These are phyloP conservation scores for Dalbergia cultrata DNA, from an alignment of 306 rosid species.

Conservation along the genomic window DNA sequence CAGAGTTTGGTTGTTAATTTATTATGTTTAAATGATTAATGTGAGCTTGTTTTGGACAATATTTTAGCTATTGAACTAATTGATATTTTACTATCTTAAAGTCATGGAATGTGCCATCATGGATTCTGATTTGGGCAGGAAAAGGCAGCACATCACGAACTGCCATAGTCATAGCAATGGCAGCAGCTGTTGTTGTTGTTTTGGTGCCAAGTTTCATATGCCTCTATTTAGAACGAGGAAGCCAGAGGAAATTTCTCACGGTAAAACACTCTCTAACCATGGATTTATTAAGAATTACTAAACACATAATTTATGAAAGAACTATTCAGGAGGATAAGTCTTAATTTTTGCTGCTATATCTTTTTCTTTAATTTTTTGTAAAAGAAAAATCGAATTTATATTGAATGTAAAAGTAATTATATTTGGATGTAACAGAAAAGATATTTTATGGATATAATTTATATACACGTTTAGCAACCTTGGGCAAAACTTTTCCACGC, in stretches of 20 bases:
- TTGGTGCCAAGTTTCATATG: background rate
- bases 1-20: too few relatives aligned
- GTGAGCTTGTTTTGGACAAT: background rate
- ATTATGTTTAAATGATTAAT: too few relatives aligned
- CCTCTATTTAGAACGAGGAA: conserved; percentile 1
- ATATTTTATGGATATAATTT: too few relatives aligned
- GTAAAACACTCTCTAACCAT: background rate
- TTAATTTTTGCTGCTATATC: too few relatives aligned
- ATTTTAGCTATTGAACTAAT: too few relatives aligned
- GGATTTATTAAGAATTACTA: too few relatives aligned
- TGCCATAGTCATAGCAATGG: background rate
- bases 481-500: conserved; percentile 96
- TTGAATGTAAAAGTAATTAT: too few relatives aligned
- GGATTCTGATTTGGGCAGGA: background rate
- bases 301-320: too few relatives aligned
- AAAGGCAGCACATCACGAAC: background rate
- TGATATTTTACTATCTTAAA: background rate
- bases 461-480: conserved; percentile 55
- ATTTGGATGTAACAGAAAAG: too few relatives aligned
- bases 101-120: background rate
- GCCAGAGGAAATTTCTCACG: background rate
- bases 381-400: too few relatives aligned
- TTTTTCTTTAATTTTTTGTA: too few relatives aligned
- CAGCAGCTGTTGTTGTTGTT: background rate
- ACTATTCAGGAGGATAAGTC: too few relatives aligned